These are phyloP conservation scores for Claviceps sorghi DNA, from an alignment of 2,329 filamentous ascomycete genomes.

Conservation along the genomic window DNA sequence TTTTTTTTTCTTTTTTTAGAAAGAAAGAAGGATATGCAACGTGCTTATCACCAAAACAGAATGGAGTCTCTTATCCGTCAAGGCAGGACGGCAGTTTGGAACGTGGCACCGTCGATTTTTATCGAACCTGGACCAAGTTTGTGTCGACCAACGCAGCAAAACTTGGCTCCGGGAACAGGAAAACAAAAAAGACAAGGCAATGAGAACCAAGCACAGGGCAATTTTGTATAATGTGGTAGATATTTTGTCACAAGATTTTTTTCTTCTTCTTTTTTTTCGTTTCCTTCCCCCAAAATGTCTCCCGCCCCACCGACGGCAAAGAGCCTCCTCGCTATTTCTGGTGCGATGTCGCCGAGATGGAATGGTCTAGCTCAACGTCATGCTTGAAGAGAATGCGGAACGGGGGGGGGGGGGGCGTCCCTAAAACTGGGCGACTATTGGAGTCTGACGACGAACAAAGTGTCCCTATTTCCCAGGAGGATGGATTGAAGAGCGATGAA, in stretches of 20 bases:
- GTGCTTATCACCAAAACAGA: slow-evolving; percentile 1
- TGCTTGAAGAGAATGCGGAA: neutral
- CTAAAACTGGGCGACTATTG: neutral
- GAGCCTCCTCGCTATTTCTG: slow-evolving; percentile 1
- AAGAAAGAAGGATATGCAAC: slow-evolving; percentile 2
- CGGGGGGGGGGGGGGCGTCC: neutral
- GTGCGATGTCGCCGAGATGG: slow-evolving; percentile 1
- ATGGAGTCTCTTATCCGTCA: slow-evolving; percentile 1
- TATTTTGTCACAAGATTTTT: slow-evolving; percentile 1
- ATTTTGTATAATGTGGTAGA: slow-evolving; percentile 4
- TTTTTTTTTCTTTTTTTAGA: neutral
- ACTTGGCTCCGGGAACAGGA: neutral
- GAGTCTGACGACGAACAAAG: neutral
- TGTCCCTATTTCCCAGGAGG: neutral
- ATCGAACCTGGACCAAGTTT: slow-evolving; percentile 1
- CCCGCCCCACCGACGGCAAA: neutral
- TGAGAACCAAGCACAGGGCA: slow-evolving; percentile 2
- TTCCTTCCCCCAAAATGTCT: neutral
- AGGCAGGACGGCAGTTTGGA: neutral
- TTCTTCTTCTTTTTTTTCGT: neutral
- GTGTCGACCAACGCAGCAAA: neutral
- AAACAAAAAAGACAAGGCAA: neutral
- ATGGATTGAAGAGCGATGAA: neutral
- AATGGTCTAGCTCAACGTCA: slow-evolving; percentile 2
- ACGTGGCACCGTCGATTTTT: slow-evolving; percentile 3